phyloP scores from a whole-genome alignment of 306 rosid species.

The Sphenostylis stenocarpa region DNA sequence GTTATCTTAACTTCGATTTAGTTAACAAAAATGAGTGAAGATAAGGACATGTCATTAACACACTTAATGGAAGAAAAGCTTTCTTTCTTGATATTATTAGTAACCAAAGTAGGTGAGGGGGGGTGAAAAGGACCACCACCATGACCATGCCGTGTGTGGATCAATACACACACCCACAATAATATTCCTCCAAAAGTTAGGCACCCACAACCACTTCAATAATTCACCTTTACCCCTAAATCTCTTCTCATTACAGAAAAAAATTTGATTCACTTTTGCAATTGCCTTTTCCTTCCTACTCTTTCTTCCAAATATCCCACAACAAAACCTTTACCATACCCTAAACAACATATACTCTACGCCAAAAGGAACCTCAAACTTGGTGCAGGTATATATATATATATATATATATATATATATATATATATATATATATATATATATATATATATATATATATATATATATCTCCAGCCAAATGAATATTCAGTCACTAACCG shows the following conservation, averaged over 20 bases:
- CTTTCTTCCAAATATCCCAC: conserved; percentile 4
- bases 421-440: too few relatives aligned
- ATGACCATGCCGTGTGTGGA: conserved; percentile 33
- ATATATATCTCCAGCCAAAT: background rate
- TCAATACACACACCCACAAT: background rate
- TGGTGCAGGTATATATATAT: background rate
- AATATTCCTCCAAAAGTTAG: conserved; percentile 17
- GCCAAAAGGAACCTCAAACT: conserved; percentile 21
- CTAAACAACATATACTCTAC: background rate
- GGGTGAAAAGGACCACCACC: conserved; percentile 51
- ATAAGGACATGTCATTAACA: conserved; percentile 21
- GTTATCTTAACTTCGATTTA: conserved; percentile 2
- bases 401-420: too few relatives aligned
- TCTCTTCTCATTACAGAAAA: conserved; percentile 15
- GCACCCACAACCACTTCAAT: conserved; percentile 25
- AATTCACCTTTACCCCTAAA: conserved; percentile 27
- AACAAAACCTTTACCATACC: background rate
- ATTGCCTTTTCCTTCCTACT: background rate
- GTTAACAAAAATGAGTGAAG: conserved; percentile 6
- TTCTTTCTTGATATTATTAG: conserved; percentile 16
- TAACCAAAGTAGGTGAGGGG: conserved; percentile 28
- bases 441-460: too few relatives aligned
- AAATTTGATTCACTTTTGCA: background rate
- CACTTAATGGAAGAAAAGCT: conserved; percentile 27
- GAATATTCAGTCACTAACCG: background rate